phyloP scores from a whole-genome alignment of 2,329 filamentous ascomycete species.

The Colletotrichum siamense region DNA sequence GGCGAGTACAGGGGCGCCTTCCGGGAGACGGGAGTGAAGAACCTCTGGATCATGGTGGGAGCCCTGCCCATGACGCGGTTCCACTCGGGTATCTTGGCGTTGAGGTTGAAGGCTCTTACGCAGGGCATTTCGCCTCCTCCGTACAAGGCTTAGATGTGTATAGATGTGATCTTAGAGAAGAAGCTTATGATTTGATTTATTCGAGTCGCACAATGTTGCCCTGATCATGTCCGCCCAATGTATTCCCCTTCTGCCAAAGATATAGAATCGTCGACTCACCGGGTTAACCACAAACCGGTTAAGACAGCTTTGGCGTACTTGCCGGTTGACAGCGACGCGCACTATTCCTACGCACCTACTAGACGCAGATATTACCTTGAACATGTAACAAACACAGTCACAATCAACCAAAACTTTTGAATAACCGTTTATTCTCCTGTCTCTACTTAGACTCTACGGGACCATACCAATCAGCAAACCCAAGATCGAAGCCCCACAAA shows the following conservation, averaged over 20 bases:
- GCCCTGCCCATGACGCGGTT: background rate
- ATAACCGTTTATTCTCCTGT: too few species aligned
- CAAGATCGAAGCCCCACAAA: background rate
- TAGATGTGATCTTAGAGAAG: background rate
- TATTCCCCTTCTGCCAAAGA: too few species aligned
- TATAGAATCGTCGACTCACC: fast-evolving
- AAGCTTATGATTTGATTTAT: background rate
- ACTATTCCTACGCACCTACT: too few species aligned
- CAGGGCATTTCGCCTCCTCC: background rate
- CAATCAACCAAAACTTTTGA: too few species aligned
- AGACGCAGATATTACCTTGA: too few species aligned
- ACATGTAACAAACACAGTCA: too few species aligned
- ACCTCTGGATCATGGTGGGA: background rate
- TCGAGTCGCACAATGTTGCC: fast-evolving
- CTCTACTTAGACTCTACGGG: background rate
- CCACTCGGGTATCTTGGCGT: background rate
- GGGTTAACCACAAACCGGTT: too few species aligned
- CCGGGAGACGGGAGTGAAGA: background rate
- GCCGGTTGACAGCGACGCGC: background rate
- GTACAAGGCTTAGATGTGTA: background rate
- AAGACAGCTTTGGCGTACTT: too few species aligned
- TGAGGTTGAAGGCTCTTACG: background rate
- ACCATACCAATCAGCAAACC: background rate
- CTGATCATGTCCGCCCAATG: fast-evolving
- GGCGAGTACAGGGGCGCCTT: background rate